A percentile compares a stretch with the other conserved stretches of the same genome.
These are phyloP conservation scores for Pleodorina starrii DNA, from an alignment of 139 green algal genomes.

Conservation along the genomic window DNA sequence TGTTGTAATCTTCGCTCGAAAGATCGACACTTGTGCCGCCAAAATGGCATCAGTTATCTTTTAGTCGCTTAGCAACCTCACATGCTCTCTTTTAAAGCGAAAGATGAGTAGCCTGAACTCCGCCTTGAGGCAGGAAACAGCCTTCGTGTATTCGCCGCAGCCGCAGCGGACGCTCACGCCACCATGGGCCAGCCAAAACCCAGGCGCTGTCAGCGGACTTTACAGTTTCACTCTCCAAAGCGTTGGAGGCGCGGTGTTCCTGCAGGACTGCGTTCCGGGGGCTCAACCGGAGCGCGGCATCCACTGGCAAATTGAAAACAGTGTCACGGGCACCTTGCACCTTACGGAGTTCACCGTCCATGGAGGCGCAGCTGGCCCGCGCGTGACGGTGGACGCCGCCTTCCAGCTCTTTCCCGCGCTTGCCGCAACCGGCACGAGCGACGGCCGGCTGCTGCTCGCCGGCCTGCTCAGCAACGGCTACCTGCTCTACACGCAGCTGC, in stretches of 20 bases:
- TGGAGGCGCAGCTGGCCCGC: not conserved
- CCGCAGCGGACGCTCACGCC: constrained; percentile 17
- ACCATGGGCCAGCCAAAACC: not conserved
- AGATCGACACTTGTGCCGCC: not conserved
- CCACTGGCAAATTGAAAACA: constrained; percentile 63
- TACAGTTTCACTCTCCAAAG: constrained; percentile 45
- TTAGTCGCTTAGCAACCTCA: too few relatives aligned
- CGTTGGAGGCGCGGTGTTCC: constrained; percentile 22
- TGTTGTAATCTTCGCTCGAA: too few relatives aligned
- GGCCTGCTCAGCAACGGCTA: constrained; percentile 43
- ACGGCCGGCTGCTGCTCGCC: constrained; percentile 26
- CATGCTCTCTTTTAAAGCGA: not conserved
- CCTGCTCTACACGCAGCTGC: not conserved
- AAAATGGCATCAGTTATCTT: not conserved
- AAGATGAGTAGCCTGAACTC: constrained; percentile 8
- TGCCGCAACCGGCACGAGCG: constrained; percentile 25
- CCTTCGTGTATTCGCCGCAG: not conserved
- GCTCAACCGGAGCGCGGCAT: constrained; percentile 39
- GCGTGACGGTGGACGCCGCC: constrained; percentile 18
- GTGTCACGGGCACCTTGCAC: constrained; percentile 39
- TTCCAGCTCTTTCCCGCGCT: constrained; percentile 47
- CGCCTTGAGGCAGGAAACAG: constrained; percentile 20
- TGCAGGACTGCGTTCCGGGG: not conserved
- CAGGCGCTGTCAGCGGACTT: not conserved
- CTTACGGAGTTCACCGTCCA: constrained; percentile 40